Evolutionary conservation across 2,329 filamentous ascomycete species (phyloP).

Genomic region (Calonectria pseudoreteaudii): DNA sequence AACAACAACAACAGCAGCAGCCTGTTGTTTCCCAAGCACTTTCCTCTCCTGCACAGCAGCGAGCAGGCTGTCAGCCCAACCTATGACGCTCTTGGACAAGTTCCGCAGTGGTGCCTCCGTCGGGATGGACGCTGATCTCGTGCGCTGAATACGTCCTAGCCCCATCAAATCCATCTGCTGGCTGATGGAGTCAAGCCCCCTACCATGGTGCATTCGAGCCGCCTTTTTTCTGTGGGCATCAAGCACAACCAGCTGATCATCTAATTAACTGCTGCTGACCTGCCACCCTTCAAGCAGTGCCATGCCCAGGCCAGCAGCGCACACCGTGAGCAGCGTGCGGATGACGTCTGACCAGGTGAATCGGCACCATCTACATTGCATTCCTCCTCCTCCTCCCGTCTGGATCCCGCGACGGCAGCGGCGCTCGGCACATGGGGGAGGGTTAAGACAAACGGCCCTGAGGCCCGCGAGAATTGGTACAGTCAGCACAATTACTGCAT

Average conservation of each 20-base stretch:
- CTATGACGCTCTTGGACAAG: constrained; percentile 22
- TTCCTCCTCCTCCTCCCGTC: neutral
- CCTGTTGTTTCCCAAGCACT: neutral
- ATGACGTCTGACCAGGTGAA: neutral
- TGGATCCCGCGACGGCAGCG: constrained; percentile 6
- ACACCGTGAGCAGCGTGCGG: neutral
- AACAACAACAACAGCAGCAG: neutral
- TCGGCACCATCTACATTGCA: neutral
- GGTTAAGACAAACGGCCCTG: constrained; percentile 6
- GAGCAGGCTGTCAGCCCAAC: constrained; percentile 7
- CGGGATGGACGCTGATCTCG: constrained; percentile 12
- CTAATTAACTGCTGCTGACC: constrained; percentile 7
- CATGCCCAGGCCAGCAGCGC: neutral
- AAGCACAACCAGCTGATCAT: constrained; percentile 14
- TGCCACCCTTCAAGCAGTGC: neutral
- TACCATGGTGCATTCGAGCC: neutral
- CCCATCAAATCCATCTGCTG: constrained; percentile 12
- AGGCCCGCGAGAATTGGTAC: neutral
- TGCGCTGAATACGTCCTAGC: constrained; percentile 10
- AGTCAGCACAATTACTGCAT: constrained; percentile 24
- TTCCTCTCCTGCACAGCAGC: neutral
- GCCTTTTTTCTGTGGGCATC: constrained; percentile 13
- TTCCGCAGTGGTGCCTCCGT: constrained; percentile 10
- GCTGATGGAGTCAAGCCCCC: constrained; percentile 10
- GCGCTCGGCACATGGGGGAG: neutral